phyloP scores from a whole-genome alignment of 345 rosid genomes.

The Turritis glabra region DNA sequence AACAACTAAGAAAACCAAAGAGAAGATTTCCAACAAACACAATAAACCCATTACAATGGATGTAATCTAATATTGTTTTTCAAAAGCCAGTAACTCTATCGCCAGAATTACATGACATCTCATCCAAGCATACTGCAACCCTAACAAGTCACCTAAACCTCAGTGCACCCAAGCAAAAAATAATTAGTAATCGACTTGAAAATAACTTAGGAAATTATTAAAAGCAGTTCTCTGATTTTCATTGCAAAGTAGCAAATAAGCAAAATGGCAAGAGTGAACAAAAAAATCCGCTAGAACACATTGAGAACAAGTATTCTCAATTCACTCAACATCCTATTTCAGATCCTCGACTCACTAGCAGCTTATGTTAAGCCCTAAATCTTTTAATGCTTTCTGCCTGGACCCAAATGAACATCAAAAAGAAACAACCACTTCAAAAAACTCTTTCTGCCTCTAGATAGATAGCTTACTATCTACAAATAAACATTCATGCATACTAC shows the following conservation, averaged over 20 bases:
- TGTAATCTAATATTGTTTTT: not conserved
- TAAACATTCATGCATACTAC: not conserved
- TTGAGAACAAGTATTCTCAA: not conserved
- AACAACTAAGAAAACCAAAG: slow-evolving; percentile 1
- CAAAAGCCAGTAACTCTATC: no score
- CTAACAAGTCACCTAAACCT: not conserved
- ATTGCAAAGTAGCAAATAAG: not conserved
- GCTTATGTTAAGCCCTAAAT: not conserved
- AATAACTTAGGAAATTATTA: not conserved
- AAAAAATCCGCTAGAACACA: not conserved
- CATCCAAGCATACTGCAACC: not conserved
- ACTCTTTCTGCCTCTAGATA: not conserved
- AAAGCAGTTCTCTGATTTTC: not conserved
- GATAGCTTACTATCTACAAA: not conserved
- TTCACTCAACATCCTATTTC: not conserved
- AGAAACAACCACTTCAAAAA: not conserved
- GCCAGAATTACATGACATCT: not conserved
- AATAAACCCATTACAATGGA: not conserved
- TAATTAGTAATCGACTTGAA: not conserved
- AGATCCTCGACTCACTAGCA: not conserved
- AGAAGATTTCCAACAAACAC: slow-evolving; percentile 3
- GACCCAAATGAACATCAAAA: not conserved
- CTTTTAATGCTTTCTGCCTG: not conserved
- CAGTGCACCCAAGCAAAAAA: not conserved
- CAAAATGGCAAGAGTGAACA: not conserved